These are phyloP conservation scores for Saccharomycopsis amapae DNA, from an alignment of 805 yeast genomes.

Conservation along the genomic window DNA sequence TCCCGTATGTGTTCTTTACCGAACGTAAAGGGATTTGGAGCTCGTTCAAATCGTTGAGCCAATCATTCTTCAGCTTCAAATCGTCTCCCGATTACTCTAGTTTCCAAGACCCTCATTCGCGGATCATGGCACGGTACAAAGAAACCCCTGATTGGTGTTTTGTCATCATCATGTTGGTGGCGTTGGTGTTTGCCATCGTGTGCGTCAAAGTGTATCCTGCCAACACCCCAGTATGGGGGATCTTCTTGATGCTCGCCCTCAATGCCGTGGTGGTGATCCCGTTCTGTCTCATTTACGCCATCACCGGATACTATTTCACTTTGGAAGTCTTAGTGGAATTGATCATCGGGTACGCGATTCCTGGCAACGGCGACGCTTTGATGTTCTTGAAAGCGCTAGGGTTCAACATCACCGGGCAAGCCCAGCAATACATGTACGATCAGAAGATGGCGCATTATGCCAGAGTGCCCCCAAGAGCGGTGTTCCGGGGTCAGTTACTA, in stretches of 20 bases:
- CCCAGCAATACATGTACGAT: slow-evolving; percentile 45
- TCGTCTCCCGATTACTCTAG: slow-evolving; percentile 25
- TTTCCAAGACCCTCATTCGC: slow-evolving; percentile 47
- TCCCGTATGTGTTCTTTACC: slow-evolving; percentile 43
- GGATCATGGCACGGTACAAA: slow-evolving; percentile 47
- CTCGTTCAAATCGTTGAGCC: slow-evolving; percentile 33
- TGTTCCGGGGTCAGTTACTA: slow-evolving; percentile 44
- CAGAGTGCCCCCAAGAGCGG: slow-evolving; percentile 53
- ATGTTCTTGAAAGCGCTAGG: slow-evolving; percentile 56
- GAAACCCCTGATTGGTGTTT: slow-evolving; percentile 61
- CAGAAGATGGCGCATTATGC: slow-evolving; percentile 60
- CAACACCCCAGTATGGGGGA: slow-evolving; percentile 54
- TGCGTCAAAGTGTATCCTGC: slow-evolving; percentile 40
- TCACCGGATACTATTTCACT: slow-evolving; percentile 42
- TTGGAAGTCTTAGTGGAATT: slow-evolving; percentile 49
- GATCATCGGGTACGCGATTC: slow-evolving; percentile 48
- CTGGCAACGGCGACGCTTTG: slow-evolving; percentile 48
- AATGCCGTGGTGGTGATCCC: slow-evolving; percentile 47
- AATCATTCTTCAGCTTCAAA: slow-evolving; percentile 44
- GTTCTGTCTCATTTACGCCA: slow-evolving; percentile 38
- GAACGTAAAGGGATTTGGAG: slow-evolving; percentile 47
- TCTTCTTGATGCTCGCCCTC: slow-evolving; percentile 45
- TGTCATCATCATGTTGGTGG: slow-evolving; percentile 34
- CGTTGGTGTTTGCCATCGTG: slow-evolving; percentile 41
- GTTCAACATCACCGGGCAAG: slow-evolving; percentile 52